Evolutionary conservation across 768 basidiomycete species (phyloP).

Genomic region (Rhizopogon rudus): DNA sequence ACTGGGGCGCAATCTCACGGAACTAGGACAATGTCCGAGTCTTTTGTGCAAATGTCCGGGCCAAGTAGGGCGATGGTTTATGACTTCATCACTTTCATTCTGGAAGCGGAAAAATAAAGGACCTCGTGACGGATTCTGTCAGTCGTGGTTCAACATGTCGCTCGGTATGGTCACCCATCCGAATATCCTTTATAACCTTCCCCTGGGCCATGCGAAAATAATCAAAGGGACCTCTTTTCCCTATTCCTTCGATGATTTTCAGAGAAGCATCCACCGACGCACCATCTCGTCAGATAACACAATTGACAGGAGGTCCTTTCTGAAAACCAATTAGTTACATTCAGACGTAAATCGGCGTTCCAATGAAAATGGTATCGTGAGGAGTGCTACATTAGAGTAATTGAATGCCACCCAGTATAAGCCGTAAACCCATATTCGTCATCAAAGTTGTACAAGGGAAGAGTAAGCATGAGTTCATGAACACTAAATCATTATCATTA

Average conservation of each 20-base stretch:
- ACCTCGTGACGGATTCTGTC: not conserved
- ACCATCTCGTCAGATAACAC: not conserved
- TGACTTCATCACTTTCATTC: too few relatives aligned
- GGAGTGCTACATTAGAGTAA: not conserved
- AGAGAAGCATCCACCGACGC: not conserved
- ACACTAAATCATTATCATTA: conserved; percentile 8
- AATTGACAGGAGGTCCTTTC: not conserved
- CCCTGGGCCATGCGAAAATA: not conserved
- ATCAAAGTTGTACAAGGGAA: conserved; percentile 6
- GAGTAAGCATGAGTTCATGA: conserved; percentile 9
- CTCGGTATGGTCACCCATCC: too few relatives aligned
- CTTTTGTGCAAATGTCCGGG: too few relatives aligned
- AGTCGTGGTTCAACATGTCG: too few relatives aligned
- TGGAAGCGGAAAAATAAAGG: too few relatives aligned
- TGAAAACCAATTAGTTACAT: not conserved
- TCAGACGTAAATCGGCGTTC: not conserved
- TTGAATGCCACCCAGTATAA: not conserved
- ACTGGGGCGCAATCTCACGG: too few relatives aligned
- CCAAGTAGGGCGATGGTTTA: too few relatives aligned
- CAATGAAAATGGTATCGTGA: not conserved
- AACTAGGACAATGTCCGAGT: too few relatives aligned
- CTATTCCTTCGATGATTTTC: too few relatives aligned
- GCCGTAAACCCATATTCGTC: conserved; percentile 4
- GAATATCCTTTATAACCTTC: not conserved
- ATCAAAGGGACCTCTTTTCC: not conserved